A percentile compares a stretch with the other conserved stretches of the same genome.
Evolutionary conservation across 164 flowering plant species (phyloP).

Genomic region (Berberis thunbergii): DNA sequence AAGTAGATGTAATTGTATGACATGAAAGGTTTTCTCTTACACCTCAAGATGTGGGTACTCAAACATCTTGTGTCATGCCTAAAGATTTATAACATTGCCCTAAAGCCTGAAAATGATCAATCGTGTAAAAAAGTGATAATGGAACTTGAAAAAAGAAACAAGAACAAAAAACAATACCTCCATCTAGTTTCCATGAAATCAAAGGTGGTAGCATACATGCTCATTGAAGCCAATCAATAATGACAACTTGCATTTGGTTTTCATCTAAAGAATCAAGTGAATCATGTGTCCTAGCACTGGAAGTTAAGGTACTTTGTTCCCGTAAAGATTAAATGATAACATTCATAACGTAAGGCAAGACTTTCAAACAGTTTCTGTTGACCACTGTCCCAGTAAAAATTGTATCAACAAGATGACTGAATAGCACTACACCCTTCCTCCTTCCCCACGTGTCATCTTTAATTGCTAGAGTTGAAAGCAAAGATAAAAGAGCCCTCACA

Average conservation of each 20-base stretch:
- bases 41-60: too few species aligned
- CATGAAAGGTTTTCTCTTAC: too few species aligned
- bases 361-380: constrained; percentile 51
- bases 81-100: too few species aligned
- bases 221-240: constrained; percentile 60
- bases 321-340: constrained; percentile 44
- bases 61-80: too few species aligned
- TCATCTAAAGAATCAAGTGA: constrained; percentile 22
- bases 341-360: constrained; percentile 52
- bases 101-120: too few species aligned
- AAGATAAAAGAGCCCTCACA: constrained; percentile 65
- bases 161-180: constrained; percentile 34
- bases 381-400: constrained; percentile 52
- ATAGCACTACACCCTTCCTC: constrained; percentile 41
- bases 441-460: constrained; percentile 47
- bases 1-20: too few species aligned
- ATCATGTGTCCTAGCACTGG: constrained; percentile 16
- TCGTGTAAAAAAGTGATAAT: too few species aligned
- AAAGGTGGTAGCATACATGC: constrained; percentile 51
- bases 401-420: constrained; percentile 35
- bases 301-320: constrained; percentile 11
- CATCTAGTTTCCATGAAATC: constrained; percentile 31
- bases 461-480: constrained; percentile 38
- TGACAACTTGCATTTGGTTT: constrained; percentile 23
- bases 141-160: constrained; percentile 3